Base-by-base conservation (phyloP, 257 asterid species). In the Fraxinus anomala region DNA sequence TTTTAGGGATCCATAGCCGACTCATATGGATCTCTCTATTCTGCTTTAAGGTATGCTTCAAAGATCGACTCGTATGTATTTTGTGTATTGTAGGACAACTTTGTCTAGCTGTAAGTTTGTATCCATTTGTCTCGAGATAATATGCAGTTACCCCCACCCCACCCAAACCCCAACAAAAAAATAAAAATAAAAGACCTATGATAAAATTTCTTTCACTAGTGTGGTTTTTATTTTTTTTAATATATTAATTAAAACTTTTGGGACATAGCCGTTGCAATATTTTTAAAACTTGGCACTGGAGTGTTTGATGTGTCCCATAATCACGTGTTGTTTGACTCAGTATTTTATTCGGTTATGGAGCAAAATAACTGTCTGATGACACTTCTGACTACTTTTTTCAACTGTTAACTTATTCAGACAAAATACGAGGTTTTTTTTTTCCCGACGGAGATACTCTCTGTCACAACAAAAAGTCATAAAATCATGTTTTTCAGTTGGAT, bases 371-470 rank as follows among this genome's bases (percentile, higher is more conserved):
- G 70, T 75, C 77, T 80, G 40, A 28, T 36, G 26, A 7, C 37
- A 56, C 33, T 80, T 79, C 71, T 16, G 70, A 24, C 66, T 11
- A 75, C 76, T 59, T 75, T 80, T 76, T 17, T 34, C 28, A 21
- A 47, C 37, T 74, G 51, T n/a, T 73, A 68, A 51, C 75, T 30
- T 68, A 79, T 68, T 81, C 34, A 65, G 72, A 59, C 34, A 71
- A 71, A 73, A 80, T 86, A 81, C 86, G 68, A 79, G 86, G 86
- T 69, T 82, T 76, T 56, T 76, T 56, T 80, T 42, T 42, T 16
- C 73, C 72, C 21, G 79, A 82, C 85, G 81, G 11, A 14, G 78
- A 71, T 77, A 33, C 28, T 63, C 71, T 66, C 47, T 14, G 59
- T 34, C 23, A 17, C 77, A 51, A 74, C 28, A 68, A 75, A 74